Conservation (phyloP, 2,329 filamentous ascomycete species). For the Venturia oleaginea region DNA sequence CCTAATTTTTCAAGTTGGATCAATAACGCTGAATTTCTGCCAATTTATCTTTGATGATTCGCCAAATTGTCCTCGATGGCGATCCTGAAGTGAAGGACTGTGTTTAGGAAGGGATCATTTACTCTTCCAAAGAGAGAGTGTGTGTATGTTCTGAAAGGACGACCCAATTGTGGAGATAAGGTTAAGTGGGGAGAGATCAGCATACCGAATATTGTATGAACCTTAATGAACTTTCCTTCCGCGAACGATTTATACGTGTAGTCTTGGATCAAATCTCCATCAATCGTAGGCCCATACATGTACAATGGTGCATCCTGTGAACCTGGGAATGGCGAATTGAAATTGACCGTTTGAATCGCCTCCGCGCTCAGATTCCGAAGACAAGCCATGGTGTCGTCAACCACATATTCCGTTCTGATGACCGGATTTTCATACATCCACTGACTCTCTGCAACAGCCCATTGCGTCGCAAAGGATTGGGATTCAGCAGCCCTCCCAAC, state of each 20-base stretch:
- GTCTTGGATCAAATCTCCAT: slow-evolving; percentile 47
- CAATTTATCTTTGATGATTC: too few species aligned
- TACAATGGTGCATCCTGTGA: slow-evolving; percentile 36
- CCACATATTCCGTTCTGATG: slow-evolving; percentile 46
- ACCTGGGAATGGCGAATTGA: slow-evolving; percentile 35
- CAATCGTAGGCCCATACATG: slow-evolving; percentile 44
- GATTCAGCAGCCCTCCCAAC: slow-evolving; percentile 28
- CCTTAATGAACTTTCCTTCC: slow-evolving; percentile 51
- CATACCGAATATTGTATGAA: slow-evolving; percentile 52
- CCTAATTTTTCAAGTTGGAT: slow-evolving; percentile 33
- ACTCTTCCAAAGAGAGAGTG: too few species aligned
- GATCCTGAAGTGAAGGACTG: too few species aligned
- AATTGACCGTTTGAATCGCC: slow-evolving; percentile 46
- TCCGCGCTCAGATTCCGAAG: slow-evolving; percentile 53
- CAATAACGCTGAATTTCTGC: slow-evolving; percentile 20
- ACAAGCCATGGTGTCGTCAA: slow-evolving; percentile 24
- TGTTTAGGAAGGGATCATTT: too few species aligned
- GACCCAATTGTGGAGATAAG: too few species aligned
- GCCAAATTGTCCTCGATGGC: too few species aligned
- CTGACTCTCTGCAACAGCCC: slow-evolving; percentile 44
- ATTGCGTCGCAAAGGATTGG: slow-evolving; percentile 41
- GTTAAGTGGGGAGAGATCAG: slow-evolving; percentile 46
- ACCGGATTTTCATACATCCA: slow-evolving; percentile 56
- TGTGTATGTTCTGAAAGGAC: too few species aligned
- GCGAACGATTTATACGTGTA: slow-evolving; percentile 46